Percentiles rank a stretch among this genome's conserved stretches.
phyloP scores from a whole-genome alignment of 2,329 filamentous ascomycete genomes.

The Coccinonectria pachysandricola region DNA sequence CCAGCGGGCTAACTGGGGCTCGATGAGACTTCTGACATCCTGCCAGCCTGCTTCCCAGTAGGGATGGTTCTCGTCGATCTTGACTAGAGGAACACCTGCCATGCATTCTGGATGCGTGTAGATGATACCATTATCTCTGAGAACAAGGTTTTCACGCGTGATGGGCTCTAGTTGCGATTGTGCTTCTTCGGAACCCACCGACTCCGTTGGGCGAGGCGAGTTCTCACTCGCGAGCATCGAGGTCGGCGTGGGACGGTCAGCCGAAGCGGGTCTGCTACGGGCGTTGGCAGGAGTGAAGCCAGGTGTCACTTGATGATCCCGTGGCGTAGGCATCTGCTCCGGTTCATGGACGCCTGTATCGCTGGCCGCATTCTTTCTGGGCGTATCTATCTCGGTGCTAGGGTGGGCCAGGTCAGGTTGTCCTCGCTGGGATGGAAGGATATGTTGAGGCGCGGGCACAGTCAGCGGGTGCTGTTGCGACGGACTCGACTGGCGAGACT shows the following conservation, averaged over 20 bases:
- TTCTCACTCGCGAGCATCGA: conserved; percentile 16
- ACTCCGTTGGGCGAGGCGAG: conserved; percentile 16
- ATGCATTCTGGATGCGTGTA: conserved; percentile 43
- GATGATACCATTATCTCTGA: conserved; percentile 38
- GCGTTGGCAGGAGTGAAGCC: conserved; percentile 24
- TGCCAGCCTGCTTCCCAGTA: conserved; percentile 49
- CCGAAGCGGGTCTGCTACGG: conserved; percentile 18
- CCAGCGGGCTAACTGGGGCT: conserved; percentile 36
- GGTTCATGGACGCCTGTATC: conserved; percentile 11
- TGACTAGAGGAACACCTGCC: conserved; percentile 40
- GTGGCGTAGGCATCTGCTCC: conserved; percentile 17
- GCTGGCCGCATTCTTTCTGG: conserved; percentile 6
- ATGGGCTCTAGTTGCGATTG: conserved; percentile 24
- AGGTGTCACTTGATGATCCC: conserved; percentile 15
- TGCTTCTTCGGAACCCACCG: conserved; percentile 4
- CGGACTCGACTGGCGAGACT: no score
- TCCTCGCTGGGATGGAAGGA: conserved; percentile 2
- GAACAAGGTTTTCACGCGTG: conserved; percentile 31
- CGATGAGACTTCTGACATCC: conserved; percentile 31
- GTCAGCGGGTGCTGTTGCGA: not conserved
- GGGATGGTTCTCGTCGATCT: conserved; percentile 38
- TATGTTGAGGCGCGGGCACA: conserved; percentile 1
- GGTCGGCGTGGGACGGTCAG: conserved; percentile 20
- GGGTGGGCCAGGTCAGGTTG: conserved; percentile 11
- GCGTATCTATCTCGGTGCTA: conserved; percentile 11